Evolutionary conservation across 257 asterid genomes (phyloP), one percentile per base, ranked within the genome.

Genomic region (Solanum ossicruentum): DNA sequence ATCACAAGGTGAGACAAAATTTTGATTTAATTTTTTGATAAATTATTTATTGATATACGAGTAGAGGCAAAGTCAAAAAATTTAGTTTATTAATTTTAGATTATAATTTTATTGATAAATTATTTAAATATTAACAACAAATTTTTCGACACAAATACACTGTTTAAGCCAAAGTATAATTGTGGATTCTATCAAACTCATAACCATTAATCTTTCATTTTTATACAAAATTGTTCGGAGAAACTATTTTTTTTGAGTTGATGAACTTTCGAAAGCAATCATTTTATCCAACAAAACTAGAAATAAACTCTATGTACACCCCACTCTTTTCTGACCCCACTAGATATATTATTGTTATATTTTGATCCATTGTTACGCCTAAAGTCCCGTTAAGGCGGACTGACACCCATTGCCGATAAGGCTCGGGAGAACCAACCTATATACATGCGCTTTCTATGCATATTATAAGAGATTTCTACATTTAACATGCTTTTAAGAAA

Each of bases 241-340:
- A 56, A 65, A 28, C 1, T 5, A 13, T 65, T 65, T 26, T 26
- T 4, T 7, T 26, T 13, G 18, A 65, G 11, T 7, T 3, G 18
- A 28, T 5, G n/a, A 7, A 12, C 12, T 65, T 65, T 65, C 3
- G 0, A 26, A 63, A 12, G 12, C 9, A 23, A 12, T 12, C 0
- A 2, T 20, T 32, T 23, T 5, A 56, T 4, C 61, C 3, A n/a
- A 56, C 8, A 56, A 6, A 17, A 3, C 7, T 7, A 56, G 3
- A 3, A 1, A 8, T 17, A 56, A 56, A 10, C 2, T 52, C 1
- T 21, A 12, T 4, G 16, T 23, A 11, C 4, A 23, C 0, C 13
- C 2, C 20, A 12, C 3, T 1, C 3, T 0, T 0, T 15, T 1
- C 5, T 23, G 0, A 63, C 1, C 6, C 41, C 0, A 26, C 18